Percentiles rank a stretch among this genome's conserved stretches.
Evolutionary conservation across 139 green algal species (phyloP).

Genomic region (Picochlorum costavermella): DNA sequence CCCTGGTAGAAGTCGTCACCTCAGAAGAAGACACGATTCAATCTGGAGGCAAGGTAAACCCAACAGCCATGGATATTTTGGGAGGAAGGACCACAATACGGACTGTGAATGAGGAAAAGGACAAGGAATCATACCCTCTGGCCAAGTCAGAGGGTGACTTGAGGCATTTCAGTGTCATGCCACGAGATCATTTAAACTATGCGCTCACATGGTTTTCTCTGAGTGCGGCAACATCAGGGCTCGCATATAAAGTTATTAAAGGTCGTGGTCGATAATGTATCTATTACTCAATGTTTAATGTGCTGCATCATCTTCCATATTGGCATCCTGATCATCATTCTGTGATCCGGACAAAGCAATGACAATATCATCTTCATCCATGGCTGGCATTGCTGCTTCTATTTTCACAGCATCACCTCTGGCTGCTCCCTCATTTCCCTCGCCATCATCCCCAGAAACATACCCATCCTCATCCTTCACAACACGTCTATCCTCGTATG

Average conservation of each 20-base stretch:
- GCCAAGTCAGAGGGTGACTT: conserved; percentile 48
- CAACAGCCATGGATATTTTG: conserved; percentile 26
- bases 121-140: conserved; percentile 37
- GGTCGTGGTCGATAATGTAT: neutral
- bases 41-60: conserved; percentile 2
- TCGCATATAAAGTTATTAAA: conserved; percentile 30
- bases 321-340: neutral
- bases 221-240: conserved; percentile 18
- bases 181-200: conserved; percentile 62
- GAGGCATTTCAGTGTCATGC: conserved; percentile 37
- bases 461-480: conserved; percentile 33
- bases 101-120: neutral
- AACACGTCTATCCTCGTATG: conserved; percentile 43
- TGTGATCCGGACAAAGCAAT: neutral
- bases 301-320: neutral
- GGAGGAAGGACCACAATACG: conserved; percentile 6
- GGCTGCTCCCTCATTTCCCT: neutral
- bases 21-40: neutral
- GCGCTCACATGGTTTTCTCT: conserved; percentile 52
- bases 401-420: neutral
- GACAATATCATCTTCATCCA: conserved; percentile 4
- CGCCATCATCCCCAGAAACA: conserved; percentile 14
- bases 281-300: neutral
- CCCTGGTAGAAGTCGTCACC: conserved; percentile 40
- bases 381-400: conserved; percentile 1